Conservation (phyloP, 441 rosid genomes). For the Pelargonium fulgidum region DNA sequence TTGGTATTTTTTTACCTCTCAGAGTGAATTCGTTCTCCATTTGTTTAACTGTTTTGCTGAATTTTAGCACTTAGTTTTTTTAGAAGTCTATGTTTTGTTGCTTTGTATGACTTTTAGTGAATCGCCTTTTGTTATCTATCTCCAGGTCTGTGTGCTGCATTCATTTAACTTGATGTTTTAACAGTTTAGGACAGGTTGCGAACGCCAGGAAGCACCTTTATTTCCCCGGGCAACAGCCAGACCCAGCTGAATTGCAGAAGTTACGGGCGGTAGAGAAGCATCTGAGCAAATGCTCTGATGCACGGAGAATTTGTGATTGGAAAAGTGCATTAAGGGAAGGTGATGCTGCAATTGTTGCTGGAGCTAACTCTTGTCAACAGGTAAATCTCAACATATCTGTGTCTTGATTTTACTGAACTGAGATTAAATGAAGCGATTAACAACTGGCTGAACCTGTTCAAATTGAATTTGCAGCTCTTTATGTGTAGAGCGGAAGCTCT, state of each 20-base stretch:
- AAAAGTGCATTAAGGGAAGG: slow-evolving; percentile 55
- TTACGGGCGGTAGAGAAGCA: slow-evolving; percentile 65
- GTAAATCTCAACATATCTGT: slow-evolving; percentile 26
- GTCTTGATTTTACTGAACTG: too few species aligned
- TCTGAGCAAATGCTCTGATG: slow-evolving; percentile 56
- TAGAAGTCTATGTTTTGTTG: too few species aligned
- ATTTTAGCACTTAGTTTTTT: too few species aligned
- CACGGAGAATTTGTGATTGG: slow-evolving; percentile 66
- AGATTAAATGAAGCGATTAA: too few species aligned
- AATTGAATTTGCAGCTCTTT: slow-evolving; percentile 38
- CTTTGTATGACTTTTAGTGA: too few species aligned
- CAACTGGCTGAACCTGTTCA: background rate
- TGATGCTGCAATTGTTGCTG: slow-evolving; percentile 70
- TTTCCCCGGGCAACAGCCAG: slow-evolving; percentile 46
- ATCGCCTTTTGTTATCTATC: too few species aligned
- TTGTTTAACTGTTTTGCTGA: too few species aligned
- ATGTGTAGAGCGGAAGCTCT: slow-evolving; percentile 58
- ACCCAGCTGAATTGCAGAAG: slow-evolving; percentile 51
- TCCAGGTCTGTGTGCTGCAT: too few species aligned
- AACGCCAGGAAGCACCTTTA: slow-evolving; percentile 34
- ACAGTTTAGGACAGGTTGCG: too few species aligned
- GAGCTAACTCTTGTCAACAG: slow-evolving; percentile 75
- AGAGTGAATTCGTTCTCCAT: too few species aligned
- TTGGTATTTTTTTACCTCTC: too few species aligned
- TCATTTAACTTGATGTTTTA: too few species aligned